Conservation (phyloP, 371 early-diverging fungal genomes). For the Mortierella sp. region DNA sequence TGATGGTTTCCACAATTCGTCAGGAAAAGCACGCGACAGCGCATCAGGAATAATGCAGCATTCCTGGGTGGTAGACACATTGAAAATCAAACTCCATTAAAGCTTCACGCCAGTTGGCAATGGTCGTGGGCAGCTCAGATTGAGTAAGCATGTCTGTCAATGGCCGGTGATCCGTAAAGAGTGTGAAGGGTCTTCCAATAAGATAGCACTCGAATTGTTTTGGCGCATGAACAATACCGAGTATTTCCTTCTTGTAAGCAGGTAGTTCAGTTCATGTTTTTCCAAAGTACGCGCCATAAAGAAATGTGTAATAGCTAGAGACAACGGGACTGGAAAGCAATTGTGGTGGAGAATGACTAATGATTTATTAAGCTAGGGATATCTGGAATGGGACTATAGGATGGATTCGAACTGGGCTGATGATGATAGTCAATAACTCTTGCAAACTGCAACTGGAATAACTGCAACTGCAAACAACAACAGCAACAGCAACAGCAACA, state of each 20-base stretch:
- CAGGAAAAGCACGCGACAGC: slow-evolving; percentile 25
- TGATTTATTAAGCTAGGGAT: too few species aligned
- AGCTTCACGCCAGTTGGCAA: slow-evolving; percentile 31
- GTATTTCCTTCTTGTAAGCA: slow-evolving; percentile 28
- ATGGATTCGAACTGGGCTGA: too few species aligned
- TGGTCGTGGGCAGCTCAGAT: slow-evolving; percentile 4
- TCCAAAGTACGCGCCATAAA: slow-evolving; percentile 17
- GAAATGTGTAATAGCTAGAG: slow-evolving; percentile 11
- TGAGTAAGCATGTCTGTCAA: slow-evolving; percentile 33
- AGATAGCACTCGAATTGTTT: slow-evolving; percentile 22
- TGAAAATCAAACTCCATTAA: slow-evolving; percentile 19
- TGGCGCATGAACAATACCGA: slow-evolving; percentile 23
- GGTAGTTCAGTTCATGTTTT: slow-evolving; percentile 12
- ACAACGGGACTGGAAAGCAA: too few species aligned
- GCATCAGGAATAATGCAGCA: slow-evolving; percentile 40
- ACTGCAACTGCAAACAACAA: too few species aligned
- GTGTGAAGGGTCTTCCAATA: slow-evolving; percentile 12
- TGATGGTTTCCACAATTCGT: slow-evolving; percentile 5
- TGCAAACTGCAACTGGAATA: too few species aligned
- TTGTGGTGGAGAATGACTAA: too few species aligned
- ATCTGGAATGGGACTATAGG: too few species aligned
- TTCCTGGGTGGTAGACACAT: slow-evolving; percentile 24
- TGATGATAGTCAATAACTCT: too few species aligned
- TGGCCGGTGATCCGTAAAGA: slow-evolving; percentile 35
- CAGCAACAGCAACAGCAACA: too few species aligned